These are phyloP conservation scores for Neonectria faginata DNA, from an alignment of 2,329 filamentous ascomycete species.

Conservation along the genomic window DNA sequence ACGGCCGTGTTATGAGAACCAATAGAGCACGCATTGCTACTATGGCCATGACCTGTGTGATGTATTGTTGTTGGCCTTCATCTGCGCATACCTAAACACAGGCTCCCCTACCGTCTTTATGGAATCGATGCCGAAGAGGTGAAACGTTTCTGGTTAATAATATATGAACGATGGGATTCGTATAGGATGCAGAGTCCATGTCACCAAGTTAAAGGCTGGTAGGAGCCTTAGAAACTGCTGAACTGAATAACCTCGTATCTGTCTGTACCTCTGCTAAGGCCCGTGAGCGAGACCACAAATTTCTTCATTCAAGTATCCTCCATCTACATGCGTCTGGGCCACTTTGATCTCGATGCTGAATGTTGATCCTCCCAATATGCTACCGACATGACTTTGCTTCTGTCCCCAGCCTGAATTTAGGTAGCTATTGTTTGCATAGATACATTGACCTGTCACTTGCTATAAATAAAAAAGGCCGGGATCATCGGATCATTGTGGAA, in stretches of 20 bases:
- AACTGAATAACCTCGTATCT: no score
- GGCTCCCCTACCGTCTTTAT: background rate
- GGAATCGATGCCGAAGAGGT: no score
- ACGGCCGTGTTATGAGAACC: conserved; percentile 12
- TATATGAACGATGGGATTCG: background rate
- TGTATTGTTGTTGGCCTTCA: background rate
- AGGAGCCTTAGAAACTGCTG: no score
- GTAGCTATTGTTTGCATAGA: background rate
- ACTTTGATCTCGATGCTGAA: no score
- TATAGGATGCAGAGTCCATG: no score
- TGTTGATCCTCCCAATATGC: background rate
- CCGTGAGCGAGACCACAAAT: no score
- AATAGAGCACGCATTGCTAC: conserved; percentile 19
- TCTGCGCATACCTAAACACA: background rate
- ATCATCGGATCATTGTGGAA: background rate
- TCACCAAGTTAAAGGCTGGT: no score
- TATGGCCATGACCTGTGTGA: background rate
- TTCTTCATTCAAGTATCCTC: no score
- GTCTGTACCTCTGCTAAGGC: no score
- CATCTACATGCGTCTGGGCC: no score
- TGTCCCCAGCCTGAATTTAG: background rate
- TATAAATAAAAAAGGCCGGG: no score
- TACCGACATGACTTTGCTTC: background rate
- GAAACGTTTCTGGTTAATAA: no score
- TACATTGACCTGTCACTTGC: background rate